A percentile compares a stretch with the other conserved stretches of the same genome.
Evolutionary conservation across 1,284 basidiomycete species (phyloP).

Genomic region (Malassezia equina): DNA sequence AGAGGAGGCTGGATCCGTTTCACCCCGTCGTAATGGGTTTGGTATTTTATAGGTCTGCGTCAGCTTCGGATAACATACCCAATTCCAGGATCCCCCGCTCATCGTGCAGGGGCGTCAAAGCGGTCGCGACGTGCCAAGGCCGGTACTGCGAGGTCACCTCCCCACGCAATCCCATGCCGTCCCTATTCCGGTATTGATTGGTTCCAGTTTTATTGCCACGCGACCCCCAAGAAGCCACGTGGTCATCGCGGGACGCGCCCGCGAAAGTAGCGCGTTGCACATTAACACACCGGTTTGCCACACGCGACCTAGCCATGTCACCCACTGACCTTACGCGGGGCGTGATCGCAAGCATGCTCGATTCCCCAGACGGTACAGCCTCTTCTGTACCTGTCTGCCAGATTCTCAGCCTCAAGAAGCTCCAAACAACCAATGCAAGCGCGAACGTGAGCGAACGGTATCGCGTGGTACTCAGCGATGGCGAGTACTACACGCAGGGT

Average conservation of each 20-base stretch:
- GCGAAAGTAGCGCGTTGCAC: slow-evolving; percentile 5
- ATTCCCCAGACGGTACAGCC: slow-evolving; percentile 24
- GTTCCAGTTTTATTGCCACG: background rate
- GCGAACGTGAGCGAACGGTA: slow-evolving; percentile 37
- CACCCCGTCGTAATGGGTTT: background rate
- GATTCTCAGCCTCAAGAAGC: slow-evolving; percentile 45
- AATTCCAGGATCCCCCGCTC: slow-evolving; percentile 2
- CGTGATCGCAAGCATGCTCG: slow-evolving; percentile 37
- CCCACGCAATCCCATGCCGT: background rate
- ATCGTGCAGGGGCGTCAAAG: background rate
- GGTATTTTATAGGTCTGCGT: background rate
- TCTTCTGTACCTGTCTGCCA: slow-evolving; percentile 39
- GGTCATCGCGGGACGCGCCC: background rate
- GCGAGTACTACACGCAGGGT: slow-evolving; percentile 40
- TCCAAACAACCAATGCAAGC: slow-evolving; percentile 26
- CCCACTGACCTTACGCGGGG: slow-evolving; percentile 29
- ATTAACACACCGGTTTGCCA: slow-evolving; percentile 8
- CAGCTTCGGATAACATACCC: background rate
- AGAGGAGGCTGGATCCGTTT: background rate
- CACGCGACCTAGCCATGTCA: slow-evolving; percentile 8
- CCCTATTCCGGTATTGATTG: background rate
- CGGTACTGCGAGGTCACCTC: background rate
- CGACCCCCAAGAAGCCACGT: background rate
- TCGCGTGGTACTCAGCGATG: slow-evolving; percentile 46
- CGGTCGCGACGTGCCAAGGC: background rate